phyloP scores from a whole-genome alignment of 2,329 filamentous ascomycete genomes.

The Sporothrix protearum region DNA sequence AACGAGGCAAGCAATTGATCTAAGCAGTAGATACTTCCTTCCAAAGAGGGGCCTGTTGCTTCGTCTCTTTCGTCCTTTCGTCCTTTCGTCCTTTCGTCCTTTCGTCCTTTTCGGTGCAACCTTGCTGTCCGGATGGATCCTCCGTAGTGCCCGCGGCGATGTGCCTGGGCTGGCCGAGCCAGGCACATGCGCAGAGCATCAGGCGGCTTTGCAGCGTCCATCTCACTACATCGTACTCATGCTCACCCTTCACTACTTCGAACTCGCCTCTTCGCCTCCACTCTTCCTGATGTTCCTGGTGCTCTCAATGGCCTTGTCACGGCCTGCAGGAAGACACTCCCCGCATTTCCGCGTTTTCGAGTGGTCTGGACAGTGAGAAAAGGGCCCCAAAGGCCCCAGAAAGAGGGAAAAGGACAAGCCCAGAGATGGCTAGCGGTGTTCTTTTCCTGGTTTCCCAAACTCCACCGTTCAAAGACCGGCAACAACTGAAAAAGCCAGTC shows the following conservation, averaged over 20 bases:
- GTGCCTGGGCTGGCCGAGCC: slow-evolving; percentile 7
- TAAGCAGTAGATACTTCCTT: neutral
- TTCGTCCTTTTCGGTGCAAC: neutral
- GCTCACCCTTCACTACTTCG: no score
- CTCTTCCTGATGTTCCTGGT: neutral
- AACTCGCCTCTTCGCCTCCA: neutral
- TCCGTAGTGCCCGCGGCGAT: slow-evolving; percentile 6
- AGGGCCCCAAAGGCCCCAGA: neutral
- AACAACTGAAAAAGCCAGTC: neutral
- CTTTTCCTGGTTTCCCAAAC: slow-evolving; percentile 1
- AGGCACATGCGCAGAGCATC: neutral
- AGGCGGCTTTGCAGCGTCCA: neutral
- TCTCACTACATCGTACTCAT: no score
- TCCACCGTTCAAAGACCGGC: neutral
- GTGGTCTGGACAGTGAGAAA: neutral
- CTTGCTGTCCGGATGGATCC: slow-evolving; percentile 10
- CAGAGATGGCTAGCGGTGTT: neutral
- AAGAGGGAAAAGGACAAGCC: neutral
- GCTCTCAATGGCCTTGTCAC: neutral
- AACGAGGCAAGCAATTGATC: neutral
- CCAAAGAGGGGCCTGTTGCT: neutral
- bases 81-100: neutral
- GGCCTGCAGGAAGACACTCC: slow-evolving; percentile 13
- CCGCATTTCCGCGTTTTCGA: slow-evolving; percentile 22
- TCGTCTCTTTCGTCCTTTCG: neutral